A percentile compares a stretch with the other conserved stretches of the same genome.
Conservation (phyloP, 2,329 filamentous ascomycete species). For the Cucurbitaria berberidis region DNA sequence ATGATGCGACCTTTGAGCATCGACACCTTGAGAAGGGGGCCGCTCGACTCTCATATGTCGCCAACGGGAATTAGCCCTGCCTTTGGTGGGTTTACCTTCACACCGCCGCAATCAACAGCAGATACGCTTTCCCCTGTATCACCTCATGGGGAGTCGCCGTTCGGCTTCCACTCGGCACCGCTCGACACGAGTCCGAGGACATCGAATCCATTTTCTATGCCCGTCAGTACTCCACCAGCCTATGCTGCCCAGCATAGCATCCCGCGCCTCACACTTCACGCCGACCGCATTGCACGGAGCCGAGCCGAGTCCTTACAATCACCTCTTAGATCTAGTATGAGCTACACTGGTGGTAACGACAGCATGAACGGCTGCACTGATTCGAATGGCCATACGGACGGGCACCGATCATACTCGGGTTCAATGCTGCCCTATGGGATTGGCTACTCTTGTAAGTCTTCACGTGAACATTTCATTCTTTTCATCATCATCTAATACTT, state of each 20-base stretch:
- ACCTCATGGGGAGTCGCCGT: conserved; percentile 50
- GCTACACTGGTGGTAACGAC: conserved; percentile 47
- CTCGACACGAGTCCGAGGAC: conserved; percentile 46
- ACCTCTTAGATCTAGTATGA: conserved; percentile 55
- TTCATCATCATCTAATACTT: conserved; percentile 28
- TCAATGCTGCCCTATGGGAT: conserved; percentile 49
- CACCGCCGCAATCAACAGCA: conserved; percentile 59
- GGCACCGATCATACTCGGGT: conserved; percentile 36
- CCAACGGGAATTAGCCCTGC: conserved; percentile 70
- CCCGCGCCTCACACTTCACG: conserved; percentile 52
- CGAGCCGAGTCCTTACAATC: conserved; percentile 53
- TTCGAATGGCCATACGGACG: conserved; percentile 30
- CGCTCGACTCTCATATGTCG: conserved; percentile 70
- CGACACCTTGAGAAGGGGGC: conserved; percentile 68
- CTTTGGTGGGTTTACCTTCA: conserved; percentile 71
- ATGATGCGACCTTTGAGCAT: conserved; percentile 73
- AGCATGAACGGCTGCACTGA: conserved; percentile 34
- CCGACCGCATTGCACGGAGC: conserved; percentile 50
- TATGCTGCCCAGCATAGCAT: conserved; percentile 49
- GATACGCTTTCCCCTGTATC: conserved; percentile 55
- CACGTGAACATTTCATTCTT: too few species aligned
- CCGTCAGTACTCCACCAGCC: conserved; percentile 38
- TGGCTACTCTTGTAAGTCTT: conserved; percentile 45
- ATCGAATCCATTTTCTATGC: conserved; percentile 49
- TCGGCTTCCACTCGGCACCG: conserved; percentile 46